phyloP scores from a whole-genome alignment of 805 yeast genomes.

The Candida ortonii region DNA sequence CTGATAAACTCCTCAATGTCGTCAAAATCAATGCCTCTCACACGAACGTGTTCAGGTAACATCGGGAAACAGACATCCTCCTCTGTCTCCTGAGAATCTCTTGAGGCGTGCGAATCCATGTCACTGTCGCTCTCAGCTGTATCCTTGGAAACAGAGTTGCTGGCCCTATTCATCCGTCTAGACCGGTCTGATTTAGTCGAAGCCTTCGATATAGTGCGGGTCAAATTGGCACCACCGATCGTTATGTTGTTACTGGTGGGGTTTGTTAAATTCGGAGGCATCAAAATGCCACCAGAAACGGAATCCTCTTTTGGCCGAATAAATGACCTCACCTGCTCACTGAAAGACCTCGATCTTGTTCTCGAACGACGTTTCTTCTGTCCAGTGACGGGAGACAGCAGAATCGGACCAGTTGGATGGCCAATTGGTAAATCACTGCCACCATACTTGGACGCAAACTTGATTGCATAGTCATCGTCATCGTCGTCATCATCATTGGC shows the following conservation, averaged over 20 bases:
- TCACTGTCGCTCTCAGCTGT: constrained; percentile 52
- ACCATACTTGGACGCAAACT: constrained; percentile 22
- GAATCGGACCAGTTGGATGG: not conserved
- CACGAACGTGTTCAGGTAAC: constrained; percentile 59
- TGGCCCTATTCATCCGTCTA: constrained; percentile 17
- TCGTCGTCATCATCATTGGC: constrained; percentile 30
- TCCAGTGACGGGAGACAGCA: constrained; percentile 6
- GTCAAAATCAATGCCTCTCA: constrained; percentile 83
- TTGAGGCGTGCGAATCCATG: constrained; percentile 67
- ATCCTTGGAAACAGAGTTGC: constrained; percentile 13
- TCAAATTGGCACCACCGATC: constrained; percentile 20
- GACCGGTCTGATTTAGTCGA: constrained; percentile 30
- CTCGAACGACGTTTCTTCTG: constrained; percentile 19
- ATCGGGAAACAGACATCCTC: constrained; percentile 98
- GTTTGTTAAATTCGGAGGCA: constrained; percentile 15
- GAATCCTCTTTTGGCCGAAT: constrained; percentile 34
- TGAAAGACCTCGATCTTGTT: constrained; percentile 38
- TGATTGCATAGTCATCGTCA: constrained; percentile 27
- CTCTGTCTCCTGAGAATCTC: constrained; percentile 86
- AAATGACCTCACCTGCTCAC: constrained; percentile 41
- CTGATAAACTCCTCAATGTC: constrained; percentile 81
- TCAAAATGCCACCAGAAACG: constrained; percentile 31
- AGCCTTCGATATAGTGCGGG: constrained; percentile 31
- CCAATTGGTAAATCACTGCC: constrained; percentile 1
- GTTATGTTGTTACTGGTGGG: constrained; percentile 15